phyloP scores from a whole-genome alignment of 805 yeast species.

The Saturnispora galanensis region DNA sequence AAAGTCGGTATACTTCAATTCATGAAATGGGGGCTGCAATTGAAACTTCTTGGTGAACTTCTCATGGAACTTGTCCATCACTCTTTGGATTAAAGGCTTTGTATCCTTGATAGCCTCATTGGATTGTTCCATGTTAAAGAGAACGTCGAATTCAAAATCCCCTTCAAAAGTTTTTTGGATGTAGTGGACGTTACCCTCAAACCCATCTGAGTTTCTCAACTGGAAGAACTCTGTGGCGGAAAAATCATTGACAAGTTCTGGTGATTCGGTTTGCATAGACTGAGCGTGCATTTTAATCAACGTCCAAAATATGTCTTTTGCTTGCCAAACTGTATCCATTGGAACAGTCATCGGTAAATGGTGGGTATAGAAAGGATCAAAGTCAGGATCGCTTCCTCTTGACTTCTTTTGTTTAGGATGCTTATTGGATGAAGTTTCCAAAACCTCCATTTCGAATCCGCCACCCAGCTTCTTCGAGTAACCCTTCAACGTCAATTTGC shows the following conservation, averaged over 20 bases:
- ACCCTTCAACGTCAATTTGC: conserved; percentile 38
- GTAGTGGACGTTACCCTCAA: conserved; percentile 69
- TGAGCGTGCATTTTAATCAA: conserved; percentile 62
- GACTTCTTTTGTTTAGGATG: conserved; percentile 28
- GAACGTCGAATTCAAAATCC: conserved; percentile 61
- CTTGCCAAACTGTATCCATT: conserved; percentile 57
- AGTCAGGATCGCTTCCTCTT: conserved; percentile 26
- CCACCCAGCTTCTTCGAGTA: conserved; percentile 53
- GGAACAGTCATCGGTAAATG: conserved; percentile 66
- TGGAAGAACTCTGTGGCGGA: conserved; percentile 44
- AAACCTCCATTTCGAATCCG: conserved; percentile 49
- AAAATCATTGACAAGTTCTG: conserved; percentile 10
- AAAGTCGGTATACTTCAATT: conserved; percentile 37
- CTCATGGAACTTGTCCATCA: conserved; percentile 33
- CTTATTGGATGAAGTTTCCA: conserved; percentile 38
- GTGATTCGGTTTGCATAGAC: conserved; percentile 16
- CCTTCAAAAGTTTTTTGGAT: conserved; percentile 73
- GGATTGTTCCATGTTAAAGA: conserved; percentile 42
- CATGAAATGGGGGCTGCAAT: conserved; percentile 45
- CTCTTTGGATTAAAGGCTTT: conserved; percentile 25
- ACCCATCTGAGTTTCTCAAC: conserved; percentile 47
- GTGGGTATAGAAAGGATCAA: conserved; percentile 53
- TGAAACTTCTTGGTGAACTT: conserved; percentile 45
- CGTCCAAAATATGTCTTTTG: conserved; percentile 63
- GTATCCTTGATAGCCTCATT: conserved; percentile 30